Conservation (phyloP, 768 basidiomycete genomes). For the Piloderma croceum region DNA sequence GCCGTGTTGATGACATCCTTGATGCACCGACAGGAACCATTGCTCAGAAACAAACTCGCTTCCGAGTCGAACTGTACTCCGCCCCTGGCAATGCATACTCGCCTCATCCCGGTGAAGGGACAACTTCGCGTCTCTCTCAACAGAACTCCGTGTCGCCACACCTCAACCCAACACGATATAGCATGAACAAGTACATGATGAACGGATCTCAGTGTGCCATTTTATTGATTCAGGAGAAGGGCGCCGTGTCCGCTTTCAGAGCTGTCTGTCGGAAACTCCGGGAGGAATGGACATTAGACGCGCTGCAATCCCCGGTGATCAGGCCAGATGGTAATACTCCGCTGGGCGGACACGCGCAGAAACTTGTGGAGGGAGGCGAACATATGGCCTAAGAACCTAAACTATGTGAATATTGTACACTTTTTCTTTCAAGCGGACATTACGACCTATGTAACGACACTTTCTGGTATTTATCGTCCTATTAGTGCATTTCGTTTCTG, state of each 20-base stretch:
- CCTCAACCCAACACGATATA: conserved; percentile 21
- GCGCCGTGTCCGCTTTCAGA: conserved; percentile 83
- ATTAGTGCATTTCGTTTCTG: too few species aligned
- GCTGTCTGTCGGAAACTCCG: conserved; percentile 66
- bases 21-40: conserved; percentile 35
- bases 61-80: conserved; percentile 73
- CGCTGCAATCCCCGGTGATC: conserved; percentile 27
- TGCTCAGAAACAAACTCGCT: conserved; percentile 69
- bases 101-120: conserved; percentile 16
- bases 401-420: too few species aligned
- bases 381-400: too few species aligned
- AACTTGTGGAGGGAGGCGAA: conserved; percentile 26
- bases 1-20: conserved; percentile 44
- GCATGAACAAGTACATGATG: conserved; percentile 22
- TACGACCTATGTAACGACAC: too few species aligned
- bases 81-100: conserved; percentile 17
- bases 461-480: too few species aligned
- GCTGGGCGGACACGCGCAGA: conserved; percentile 38
- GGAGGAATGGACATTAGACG: conserved; percentile 56
- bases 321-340: conserved; percentile 38
- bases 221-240: conserved; percentile 83
- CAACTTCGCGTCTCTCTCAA: conserved; percentile 22
- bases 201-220: conserved; percentile 54
- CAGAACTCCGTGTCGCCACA: conserved; percentile 17
- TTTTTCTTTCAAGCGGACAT: too few species aligned